phyloP scores from a whole-genome alignment of 305 asterid genomes.

The Fraxinus sp. region DNA sequence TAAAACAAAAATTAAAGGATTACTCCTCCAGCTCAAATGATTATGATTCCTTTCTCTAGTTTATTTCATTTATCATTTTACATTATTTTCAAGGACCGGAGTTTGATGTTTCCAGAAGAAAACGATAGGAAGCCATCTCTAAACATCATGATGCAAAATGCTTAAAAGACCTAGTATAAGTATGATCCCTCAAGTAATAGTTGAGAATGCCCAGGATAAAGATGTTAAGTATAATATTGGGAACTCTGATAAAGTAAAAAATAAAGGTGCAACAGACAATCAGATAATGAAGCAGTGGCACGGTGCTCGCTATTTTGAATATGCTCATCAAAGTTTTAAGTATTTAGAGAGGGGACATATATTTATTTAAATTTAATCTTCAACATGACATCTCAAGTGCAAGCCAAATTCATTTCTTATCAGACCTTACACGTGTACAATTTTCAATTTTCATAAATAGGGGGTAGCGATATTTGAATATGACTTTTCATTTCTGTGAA shows the following conservation, averaged over 20 bases:
- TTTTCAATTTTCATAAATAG: background rate
- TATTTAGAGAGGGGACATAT: background rate
- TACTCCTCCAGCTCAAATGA: background rate
- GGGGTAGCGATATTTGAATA: background rate
- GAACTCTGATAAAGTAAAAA: background rate
- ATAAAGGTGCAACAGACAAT: background rate
- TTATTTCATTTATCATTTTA: background rate
- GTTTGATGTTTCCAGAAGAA: background rate
- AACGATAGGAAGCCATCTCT: background rate
- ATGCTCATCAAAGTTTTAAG: background rate
- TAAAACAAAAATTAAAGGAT: background rate
- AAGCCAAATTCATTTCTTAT: background rate
- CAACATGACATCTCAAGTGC: background rate
- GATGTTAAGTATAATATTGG: background rate
- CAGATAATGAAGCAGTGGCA: background rate
- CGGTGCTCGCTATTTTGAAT: background rate
- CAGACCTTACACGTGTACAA: background rate
- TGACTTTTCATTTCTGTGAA: background rate
- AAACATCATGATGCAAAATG: background rate
- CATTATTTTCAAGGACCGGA: background rate
- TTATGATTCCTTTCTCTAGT: background rate
- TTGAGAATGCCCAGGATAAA: background rate
- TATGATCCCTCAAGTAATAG: background rate
- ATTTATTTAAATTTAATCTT: background rate
- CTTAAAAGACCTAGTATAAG: background rate